Evolutionary conservation across 148 eudicot species (phyloP).

Genomic region (Fagopyrum tataricum): DNA sequence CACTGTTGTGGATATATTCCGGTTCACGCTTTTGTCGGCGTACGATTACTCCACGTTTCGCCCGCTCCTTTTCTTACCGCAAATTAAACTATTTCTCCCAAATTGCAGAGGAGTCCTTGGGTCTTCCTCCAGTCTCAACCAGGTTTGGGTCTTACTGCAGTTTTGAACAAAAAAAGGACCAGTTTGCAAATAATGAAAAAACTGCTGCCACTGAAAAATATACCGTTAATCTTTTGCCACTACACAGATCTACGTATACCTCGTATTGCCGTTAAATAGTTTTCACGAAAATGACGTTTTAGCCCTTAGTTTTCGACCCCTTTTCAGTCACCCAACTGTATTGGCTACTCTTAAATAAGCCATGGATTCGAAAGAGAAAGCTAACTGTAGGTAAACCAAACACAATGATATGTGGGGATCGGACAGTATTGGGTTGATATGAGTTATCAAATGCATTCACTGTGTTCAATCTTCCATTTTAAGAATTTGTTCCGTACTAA

Average conservation of each 20-base stretch:
- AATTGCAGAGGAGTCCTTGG: no score
- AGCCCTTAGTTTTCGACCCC: background rate
- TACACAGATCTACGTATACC: slow-evolving; percentile 2
- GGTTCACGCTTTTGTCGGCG: background rate
- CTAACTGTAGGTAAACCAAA: background rate
- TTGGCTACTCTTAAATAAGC: background rate
- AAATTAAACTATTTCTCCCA: background rate
- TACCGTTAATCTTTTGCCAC: background rate
- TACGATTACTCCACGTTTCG: slow-evolving; percentile 6
- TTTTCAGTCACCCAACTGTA: background rate
- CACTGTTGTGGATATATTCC: slow-evolving; percentile 1
- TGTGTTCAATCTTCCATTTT: background rate
- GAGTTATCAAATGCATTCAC: background rate
- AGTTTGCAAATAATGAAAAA: no score
- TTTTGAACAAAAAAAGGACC: no score
- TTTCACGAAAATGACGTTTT: background rate
- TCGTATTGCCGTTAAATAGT: slow-evolving; percentile 6
- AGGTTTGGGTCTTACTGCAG: no score
- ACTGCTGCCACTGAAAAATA: no score
- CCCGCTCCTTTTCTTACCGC: background rate
- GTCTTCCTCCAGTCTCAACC: no score
- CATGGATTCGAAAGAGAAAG: background rate
- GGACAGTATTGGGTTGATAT: background rate
- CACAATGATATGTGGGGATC: background rate
- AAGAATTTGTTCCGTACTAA: no score